A percentile compares a stretch with the other conserved stretches of the same genome.
phyloP scores from a whole-genome alignment of 2,329 filamentous ascomycete species.

The Fusarium heterosporum region DNA sequence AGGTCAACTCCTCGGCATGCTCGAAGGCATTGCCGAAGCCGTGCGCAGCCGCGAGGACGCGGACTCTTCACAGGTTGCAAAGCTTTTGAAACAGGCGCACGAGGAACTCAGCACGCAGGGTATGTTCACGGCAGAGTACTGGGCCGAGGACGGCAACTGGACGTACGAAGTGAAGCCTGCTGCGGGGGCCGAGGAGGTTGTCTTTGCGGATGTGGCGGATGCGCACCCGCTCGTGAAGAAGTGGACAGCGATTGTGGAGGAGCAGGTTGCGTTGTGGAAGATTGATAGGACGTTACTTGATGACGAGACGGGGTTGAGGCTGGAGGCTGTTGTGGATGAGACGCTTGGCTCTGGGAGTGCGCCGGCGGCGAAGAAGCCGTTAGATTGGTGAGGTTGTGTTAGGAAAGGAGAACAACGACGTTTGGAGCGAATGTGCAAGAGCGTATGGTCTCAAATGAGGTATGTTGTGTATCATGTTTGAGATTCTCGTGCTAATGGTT shows the following conservation, averaged over 20 bases:
- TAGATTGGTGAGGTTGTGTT: slow-evolving; percentile 54
- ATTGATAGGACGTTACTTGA: slow-evolving; percentile 51
- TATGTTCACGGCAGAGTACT: slow-evolving; percentile 75
- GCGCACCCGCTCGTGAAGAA: slow-evolving; percentile 74
- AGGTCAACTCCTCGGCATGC: slow-evolving; percentile 79
- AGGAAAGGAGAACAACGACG: not conserved
- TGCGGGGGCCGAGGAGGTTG: slow-evolving; percentile 56
- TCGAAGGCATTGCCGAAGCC: slow-evolving; percentile 76
- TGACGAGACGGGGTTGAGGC: slow-evolving; percentile 49
- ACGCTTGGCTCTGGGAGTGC: slow-evolving; percentile 41
- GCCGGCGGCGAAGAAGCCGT: slow-evolving; percentile 47
- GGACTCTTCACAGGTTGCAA: slow-evolving; percentile 3
- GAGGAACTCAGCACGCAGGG: slow-evolving; percentile 69
- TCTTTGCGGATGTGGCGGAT: slow-evolving; percentile 72
- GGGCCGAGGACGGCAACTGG: slow-evolving; percentile 78
- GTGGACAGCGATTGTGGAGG: slow-evolving; percentile 63
- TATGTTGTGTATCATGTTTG: not conserved
- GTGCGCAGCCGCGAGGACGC: slow-evolving; percentile 49
- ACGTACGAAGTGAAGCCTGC: slow-evolving; percentile 65
- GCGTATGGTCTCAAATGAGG: slow-evolving; percentile 2
- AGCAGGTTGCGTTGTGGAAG: slow-evolving; percentile 50
- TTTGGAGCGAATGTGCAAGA: not conserved
- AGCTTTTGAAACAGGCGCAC: slow-evolving; percentile 57
- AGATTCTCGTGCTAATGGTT: not conserved
- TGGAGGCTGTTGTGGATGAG: slow-evolving; percentile 47